Percentiles rank a stretch among this genome's conserved stretches.
These are phyloP conservation scores for Staphylotrichum tortipilum DNA, from an alignment of 495 filamentous ascomycete genomes.

Conservation along the genomic window DNA sequence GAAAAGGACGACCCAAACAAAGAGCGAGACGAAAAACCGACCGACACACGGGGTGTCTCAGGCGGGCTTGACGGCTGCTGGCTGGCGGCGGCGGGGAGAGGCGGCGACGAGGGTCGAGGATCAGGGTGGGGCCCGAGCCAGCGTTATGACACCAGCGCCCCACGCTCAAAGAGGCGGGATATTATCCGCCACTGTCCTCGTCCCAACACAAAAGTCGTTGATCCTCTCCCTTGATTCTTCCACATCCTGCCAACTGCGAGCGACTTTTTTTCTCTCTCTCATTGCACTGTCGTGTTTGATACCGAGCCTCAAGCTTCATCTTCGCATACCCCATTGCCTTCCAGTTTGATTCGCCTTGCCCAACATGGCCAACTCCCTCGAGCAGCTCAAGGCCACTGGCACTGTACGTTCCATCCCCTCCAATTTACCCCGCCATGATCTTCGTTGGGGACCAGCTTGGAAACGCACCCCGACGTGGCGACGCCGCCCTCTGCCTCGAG, in stretches of 20 bases:
- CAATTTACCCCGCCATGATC: constrained; percentile 36
- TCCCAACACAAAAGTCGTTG: constrained; percentile 4
- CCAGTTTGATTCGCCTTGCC: constrained; percentile 1
- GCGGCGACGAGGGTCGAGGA: background rate
- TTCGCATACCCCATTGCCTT: background rate
- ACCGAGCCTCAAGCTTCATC: background rate
- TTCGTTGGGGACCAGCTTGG: constrained; percentile 9
- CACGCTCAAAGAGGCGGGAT: background rate
- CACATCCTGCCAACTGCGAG: background rate
- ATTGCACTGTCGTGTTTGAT: background rate
- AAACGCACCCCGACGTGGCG: background rate
- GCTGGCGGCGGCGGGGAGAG: background rate
- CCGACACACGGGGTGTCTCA: no score
- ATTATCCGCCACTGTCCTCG: constrained; percentile 2
- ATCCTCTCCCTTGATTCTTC: background rate
- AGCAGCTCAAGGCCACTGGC: constrained; percentile 92
- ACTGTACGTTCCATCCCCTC: constrained; percentile 63
- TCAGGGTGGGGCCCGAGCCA: background rate
- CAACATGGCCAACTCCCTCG: constrained; percentile 78
- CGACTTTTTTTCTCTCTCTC: background rate
- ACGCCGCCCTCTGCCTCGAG: background rate
- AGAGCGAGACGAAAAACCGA: no score
- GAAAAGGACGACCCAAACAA: no score
- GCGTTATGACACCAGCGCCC: constrained; percentile 6
- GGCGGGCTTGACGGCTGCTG: no score